Conservation (phyloP, 192 early-diverging fungal genomes). For the Jimgerdemannia flammicorona region DNA sequence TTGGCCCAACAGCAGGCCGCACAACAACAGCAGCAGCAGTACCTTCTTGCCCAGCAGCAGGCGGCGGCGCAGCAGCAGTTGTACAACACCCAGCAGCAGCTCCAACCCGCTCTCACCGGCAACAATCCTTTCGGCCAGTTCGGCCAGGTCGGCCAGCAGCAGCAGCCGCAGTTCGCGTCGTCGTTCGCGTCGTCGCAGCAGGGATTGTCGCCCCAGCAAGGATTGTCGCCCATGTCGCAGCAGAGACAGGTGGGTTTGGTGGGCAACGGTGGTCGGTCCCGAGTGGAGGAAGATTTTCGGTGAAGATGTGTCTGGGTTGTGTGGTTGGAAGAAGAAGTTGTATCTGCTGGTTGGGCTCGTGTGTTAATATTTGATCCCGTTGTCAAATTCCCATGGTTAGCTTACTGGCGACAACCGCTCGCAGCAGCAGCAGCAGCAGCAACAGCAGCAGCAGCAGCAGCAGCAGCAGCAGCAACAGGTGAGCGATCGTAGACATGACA, state of each 20-base stretch:
- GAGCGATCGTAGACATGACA: too few relatives aligned
- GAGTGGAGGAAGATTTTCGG: too few relatives aligned
- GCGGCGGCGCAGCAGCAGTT: slow-evolving; percentile 22
- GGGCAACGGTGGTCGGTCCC: too few relatives aligned
- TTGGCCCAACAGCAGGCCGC: slow-evolving; percentile 11
- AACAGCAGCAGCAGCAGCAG: too few relatives aligned
- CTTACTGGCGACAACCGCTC: too few relatives aligned
- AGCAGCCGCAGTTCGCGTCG: slow-evolving; percentile 4
- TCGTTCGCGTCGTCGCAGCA: slow-evolving; percentile 1
- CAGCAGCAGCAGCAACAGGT: too few relatives aligned
- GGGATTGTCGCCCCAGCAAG: slow-evolving; percentile 10
- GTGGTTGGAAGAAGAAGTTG: too few relatives aligned
- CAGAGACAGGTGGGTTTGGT: slow-evolving; percentile 16
- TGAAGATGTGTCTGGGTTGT: too few relatives aligned
- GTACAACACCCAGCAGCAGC: slow-evolving; percentile 22
- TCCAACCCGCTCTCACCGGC: slow-evolving; percentile 18
- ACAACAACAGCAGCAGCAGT: slow-evolving; percentile 22
- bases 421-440: too few relatives aligned
- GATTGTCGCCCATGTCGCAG: neutral
- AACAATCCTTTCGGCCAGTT: slow-evolving; percentile 6
- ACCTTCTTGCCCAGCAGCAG: slow-evolving; percentile 32
- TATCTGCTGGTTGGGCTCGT: too few relatives aligned
- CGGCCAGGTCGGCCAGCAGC: slow-evolving; percentile 5
- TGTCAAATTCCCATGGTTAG: too few relatives aligned
- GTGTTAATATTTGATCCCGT: too few relatives aligned